Evolutionary conservation across 305 asterid species (phyloP).

Genomic region (Striga hermonthica): DNA sequence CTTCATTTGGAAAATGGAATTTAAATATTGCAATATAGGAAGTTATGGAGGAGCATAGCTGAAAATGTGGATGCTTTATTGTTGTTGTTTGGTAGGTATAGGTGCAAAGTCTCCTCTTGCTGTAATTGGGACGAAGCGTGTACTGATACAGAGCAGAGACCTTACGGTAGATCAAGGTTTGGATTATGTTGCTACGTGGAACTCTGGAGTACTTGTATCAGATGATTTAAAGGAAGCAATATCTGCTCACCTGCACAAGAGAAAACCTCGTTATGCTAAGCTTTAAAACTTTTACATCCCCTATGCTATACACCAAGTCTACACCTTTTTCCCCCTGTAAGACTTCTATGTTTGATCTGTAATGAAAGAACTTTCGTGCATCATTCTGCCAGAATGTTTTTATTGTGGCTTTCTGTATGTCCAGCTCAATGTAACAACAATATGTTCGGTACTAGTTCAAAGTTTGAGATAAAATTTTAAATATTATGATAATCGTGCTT

Average conservation of each 20-base stretch:
- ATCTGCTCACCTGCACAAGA: slow-evolving; percentile 58
- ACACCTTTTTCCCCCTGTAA: no score
- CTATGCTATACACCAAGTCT: not conserved
- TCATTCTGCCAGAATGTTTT: no score
- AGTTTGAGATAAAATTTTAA: no score
- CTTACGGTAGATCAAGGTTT: slow-evolving; percentile 70
- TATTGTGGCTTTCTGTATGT: no score
- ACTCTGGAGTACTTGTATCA: slow-evolving; percentile 59
- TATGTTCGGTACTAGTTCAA: no score
- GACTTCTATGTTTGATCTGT: no score
- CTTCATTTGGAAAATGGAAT: not conserved
- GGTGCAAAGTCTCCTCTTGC: slow-evolving; percentile 82
- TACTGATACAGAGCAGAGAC: slow-evolving; percentile 66
- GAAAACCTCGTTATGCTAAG: slow-evolving; percentile 66
- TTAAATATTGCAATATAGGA: not conserved
- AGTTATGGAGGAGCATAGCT: not conserved
- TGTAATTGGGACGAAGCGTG: slow-evolving; percentile 73
- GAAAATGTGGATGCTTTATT: not conserved
- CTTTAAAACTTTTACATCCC: slow-evolving; percentile 34
- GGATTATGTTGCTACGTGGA: slow-evolving; percentile 92
- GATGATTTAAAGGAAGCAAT: slow-evolving; percentile 67
- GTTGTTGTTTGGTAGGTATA: slow-evolving; percentile 43
- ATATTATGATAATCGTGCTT: no score
- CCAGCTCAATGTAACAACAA: no score
- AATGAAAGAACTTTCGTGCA: no score